Conservation (phyloP, 306 rosid genomes). For the Begonia fuchsioides region DNA sequence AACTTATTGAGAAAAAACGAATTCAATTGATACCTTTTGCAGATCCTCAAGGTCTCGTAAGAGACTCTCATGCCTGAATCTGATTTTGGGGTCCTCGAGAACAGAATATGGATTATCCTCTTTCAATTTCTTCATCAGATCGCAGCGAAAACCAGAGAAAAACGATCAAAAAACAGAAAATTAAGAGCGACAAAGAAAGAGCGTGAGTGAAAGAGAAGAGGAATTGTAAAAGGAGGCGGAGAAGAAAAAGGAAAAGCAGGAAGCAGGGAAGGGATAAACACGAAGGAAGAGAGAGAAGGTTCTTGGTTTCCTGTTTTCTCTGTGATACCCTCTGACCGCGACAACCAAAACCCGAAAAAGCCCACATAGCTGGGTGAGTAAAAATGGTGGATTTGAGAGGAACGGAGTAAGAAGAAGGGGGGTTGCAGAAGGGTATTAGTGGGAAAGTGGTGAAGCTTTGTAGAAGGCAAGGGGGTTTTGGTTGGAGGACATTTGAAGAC, state of each 20-base stretch:
- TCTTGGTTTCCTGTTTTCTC: conserved; percentile 68
- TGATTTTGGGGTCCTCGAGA: conserved; percentile 31
- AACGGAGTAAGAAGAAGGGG: conserved; percentile 93
- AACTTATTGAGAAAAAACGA: not conserved
- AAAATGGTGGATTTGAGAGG: conserved; percentile 57
- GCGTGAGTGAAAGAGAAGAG: too few species aligned
- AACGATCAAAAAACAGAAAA: conserved; percentile 8
- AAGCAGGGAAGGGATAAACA: conserved; percentile 10
- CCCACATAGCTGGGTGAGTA: conserved; percentile 93
- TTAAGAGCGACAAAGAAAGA: too few species aligned
- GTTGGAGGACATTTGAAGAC: conserved; percentile 96
- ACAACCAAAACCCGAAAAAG: conserved; percentile 58
- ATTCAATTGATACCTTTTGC: conserved; percentile 37
- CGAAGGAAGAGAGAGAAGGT: conserved; percentile 18
- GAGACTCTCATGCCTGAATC: conserved; percentile 57
- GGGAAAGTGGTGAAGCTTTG: conserved; percentile 19
- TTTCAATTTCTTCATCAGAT: conserved; percentile 76
- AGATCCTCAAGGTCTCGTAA: conserved; percentile 62
- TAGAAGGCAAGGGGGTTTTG: conserved; percentile 42
- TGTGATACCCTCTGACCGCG: conserved; percentile 82
- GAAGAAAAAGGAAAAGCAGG: conserved; percentile 3
- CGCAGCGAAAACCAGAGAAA: conserved; percentile 12
- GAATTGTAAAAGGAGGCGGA: too few species aligned
- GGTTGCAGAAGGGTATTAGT: conserved; percentile 88
- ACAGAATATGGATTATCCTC: conserved; percentile 19